Evolutionary conservation across 345 rosid species (phyloP), one percentile per base, ranked within the genome.

Genomic region (Kandelia obovata): DNA sequence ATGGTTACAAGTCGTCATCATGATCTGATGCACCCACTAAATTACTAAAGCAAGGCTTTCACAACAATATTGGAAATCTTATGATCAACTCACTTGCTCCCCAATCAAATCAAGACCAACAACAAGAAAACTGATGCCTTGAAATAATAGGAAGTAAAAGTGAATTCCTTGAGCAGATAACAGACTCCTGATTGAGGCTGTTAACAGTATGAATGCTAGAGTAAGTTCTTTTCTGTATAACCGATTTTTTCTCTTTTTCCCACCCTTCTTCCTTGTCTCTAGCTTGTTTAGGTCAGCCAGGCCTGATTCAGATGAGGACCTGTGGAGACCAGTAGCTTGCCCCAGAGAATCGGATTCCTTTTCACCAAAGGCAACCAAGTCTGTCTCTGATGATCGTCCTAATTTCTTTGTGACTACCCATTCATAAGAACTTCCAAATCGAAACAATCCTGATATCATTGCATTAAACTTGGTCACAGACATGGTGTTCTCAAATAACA

Each of bases 401-500:
- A 86, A 78, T 75, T 92, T 92, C 76, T 92, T 92, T 35, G 98
- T 92, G 17, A 88, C 98, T 75, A 92, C 72, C 98, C 98, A 92
- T 73, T 92, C 98, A 10, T 90, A 90, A 51, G 98, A 92, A 61
- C 91, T 90, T 57, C 91, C 96, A 32, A 92, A 78, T 58, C 79
- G 83, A 65, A 92, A 87, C 66, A 92, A 78, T 56, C 98, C 98
- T 7, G 96, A 92, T 72, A 92, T 88, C 98, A 90, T 92, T 68
- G 98, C 98, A 71, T 89, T 87, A 78, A 92, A 92, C 79, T 92
- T 92, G 82, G 98, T 92, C 57, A 92, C 98, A 0, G 96, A 92
- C 96, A 92, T 92, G 73, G 98, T 92, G 86, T 92, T 92, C 74
- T 92, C 98, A 62, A 92, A 92, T n/a, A 92, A 82, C 70, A 92